Base-by-base conservation (phyloP, 2,329 filamentous ascomycete species). In the Phialophora verrucosa region DNA sequence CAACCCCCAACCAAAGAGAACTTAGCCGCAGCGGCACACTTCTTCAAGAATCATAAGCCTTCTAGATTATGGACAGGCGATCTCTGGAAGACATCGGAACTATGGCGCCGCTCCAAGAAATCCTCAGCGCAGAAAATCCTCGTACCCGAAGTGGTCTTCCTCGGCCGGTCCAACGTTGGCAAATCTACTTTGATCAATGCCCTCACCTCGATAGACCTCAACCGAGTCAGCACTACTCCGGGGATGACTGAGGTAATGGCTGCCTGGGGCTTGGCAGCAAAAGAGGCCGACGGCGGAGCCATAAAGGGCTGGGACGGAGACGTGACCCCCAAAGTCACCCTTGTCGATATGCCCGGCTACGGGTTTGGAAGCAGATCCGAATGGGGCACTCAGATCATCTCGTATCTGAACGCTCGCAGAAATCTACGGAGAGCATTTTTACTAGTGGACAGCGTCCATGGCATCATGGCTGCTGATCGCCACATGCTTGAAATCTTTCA, bases 261-360 rank as follows among this genome's bases (percentile, higher is more conserved):
- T 69, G 85, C 86, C 0, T 91, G 88, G 74, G 85, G 84, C 2
- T 81, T 90, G 23, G 82, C 86, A n/a, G 79, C 80, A n/a, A 78
- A 75, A 55, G 82, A 77, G 62, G 66, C 68, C 4, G 70, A 69
- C 23, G 72, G 74, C 58, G 71, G 71, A 31, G 69, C 70, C 70
- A 62, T 76, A 74, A 63, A 75, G 66, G 69, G 69, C 27, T 69
- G 60, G 59, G 63, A 66, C 42, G 71, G 70, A 35, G 69, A 72
- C 31, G 65, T 79, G 60, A 75, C 80, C 65, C 75, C 76, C 20
- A 83, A 80, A 69, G 73, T 90, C 31, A 83, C 88, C 0, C 81
- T 92, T 38, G 80, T 91, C 23, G 89, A 92, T 75, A 90, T 90
- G 84, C 90, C 89, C 0, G 89, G 89, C 0, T 91, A 91, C 73